These are phyloP conservation scores for Pythium aristosporum DNA, from an alignment of 352 stramenopile genomes.

Conservation along the genomic window DNA sequence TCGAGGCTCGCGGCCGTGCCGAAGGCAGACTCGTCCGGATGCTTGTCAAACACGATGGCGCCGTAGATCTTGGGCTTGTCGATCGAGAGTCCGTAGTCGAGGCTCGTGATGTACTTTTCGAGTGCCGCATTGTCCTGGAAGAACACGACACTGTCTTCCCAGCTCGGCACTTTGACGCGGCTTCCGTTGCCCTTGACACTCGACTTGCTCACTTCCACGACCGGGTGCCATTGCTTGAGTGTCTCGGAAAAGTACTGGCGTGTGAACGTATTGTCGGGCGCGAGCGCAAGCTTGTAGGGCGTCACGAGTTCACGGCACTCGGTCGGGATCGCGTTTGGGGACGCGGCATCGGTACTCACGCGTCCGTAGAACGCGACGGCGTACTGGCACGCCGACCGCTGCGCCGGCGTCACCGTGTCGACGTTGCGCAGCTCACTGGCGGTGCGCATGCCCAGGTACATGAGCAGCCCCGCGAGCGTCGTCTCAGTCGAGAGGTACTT, in stretches of 20 bases:
- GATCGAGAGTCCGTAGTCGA: slow-evolving; percentile 43
- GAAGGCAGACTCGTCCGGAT: slow-evolving; percentile 33
- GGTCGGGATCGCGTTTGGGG: slow-evolving; percentile 34
- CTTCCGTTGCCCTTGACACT: slow-evolving; percentile 32
- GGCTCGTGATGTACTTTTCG: slow-evolving; percentile 48
- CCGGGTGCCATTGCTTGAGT: slow-evolving; percentile 65
- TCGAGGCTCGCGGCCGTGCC: slow-evolving; percentile 46
- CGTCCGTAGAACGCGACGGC: slow-evolving; percentile 31
- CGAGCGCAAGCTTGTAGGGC: slow-evolving; percentile 64
- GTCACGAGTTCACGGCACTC: slow-evolving; percentile 33
- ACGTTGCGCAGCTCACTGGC: slow-evolving; percentile 34
- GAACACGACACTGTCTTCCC: slow-evolving; percentile 60
- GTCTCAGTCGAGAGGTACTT: slow-evolving; percentile 50
- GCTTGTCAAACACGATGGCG: slow-evolving; percentile 60
- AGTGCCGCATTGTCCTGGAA: slow-evolving; percentile 39
- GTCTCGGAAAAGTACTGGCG: slow-evolving; percentile 64
- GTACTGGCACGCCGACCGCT: slow-evolving; percentile 29
- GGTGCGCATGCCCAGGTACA: slow-evolving; percentile 41
- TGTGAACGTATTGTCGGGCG: slow-evolving; percentile 57
- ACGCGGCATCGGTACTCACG: slow-evolving; percentile 35
- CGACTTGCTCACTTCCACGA: slow-evolving; percentile 34
- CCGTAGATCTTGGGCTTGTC: slow-evolving; percentile 53
- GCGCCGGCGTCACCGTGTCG: slow-evolving; percentile 29
- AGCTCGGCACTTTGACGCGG: slow-evolving; percentile 40
- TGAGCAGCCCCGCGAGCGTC: slow-evolving; percentile 47